Evolutionary conservation across 2,329 filamentous ascomycete genomes (phyloP).

Genomic region (Pseudocercospora cruenta): DNA sequence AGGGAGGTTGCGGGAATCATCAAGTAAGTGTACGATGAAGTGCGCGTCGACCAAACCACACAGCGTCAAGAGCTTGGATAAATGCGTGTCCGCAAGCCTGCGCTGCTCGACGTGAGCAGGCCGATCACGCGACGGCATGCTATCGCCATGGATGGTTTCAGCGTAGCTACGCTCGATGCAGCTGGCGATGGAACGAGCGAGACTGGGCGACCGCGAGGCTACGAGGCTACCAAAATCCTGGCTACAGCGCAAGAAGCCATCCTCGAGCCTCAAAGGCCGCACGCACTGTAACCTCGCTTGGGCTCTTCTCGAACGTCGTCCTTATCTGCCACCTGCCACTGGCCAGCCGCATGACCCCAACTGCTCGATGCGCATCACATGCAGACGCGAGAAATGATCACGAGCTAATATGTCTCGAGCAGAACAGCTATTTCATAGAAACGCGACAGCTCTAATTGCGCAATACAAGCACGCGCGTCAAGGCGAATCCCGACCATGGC

Average conservation of each 20-base stretch:
- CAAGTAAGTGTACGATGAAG: background rate
- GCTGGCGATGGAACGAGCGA: background rate
- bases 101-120: background rate
- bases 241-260: too few species aligned
- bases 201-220: background rate
- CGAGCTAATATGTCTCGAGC: constrained; percentile 18
- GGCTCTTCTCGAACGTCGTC: background rate
- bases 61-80: background rate
- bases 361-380: constrained; percentile 12
- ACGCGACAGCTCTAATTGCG: background rate
- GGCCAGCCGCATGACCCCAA: constrained; percentile 2
- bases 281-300: background rate
- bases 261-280: background rate
- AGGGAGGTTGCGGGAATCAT: background rate
- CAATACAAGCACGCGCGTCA: background rate
- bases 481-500: constrained; percentile 29
- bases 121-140: background rate
- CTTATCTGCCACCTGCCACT: background rate
- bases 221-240: background rate
- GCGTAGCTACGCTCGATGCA: background rate
- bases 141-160: background rate
- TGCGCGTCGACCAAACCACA: background rate
- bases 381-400: constrained; percentile 13
- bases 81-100: background rate
- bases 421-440: background rate